Evolutionary conservation across 768 basidiomycete genomes (phyloP), one percentile per base, ranked within the genome.

Genomic region (Leccinum olivaceopallidum): DNA sequence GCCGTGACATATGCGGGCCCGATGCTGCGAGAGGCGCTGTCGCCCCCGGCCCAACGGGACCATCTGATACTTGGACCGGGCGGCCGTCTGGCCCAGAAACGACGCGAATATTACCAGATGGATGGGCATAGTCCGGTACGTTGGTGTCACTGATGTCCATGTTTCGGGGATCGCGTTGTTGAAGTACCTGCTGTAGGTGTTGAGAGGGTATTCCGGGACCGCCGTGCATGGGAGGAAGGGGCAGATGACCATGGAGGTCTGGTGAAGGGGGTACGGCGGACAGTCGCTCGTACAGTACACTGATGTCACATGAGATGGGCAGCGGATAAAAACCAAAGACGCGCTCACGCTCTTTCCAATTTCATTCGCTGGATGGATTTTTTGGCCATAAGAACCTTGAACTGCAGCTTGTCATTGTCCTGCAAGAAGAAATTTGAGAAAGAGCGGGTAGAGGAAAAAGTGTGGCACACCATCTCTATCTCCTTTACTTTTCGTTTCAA

Each of bases 401-500:
- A 85, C 71, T 89, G 84, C 60, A 94, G 82, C 76, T 88, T 92
- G 80, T 94, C 92, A 75, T 94, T 94, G 76, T 94, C 91, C 92
- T 94, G 70, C 47, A 68, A 8, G 57, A 55, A 63, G 32, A 58
- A 32, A 2, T 44, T 54, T 16, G 20, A 59, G 36, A 64, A 55
- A 53, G 39, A 57, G 55, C 39, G 61, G 51, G 53, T 14, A 42
- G 47, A 52, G 26, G 24, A 20, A 44, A 36, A 30, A 37, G 47
- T 18, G 48, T 9, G 66, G 83, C 88, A 67, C 61, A 92, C 92
- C 34, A 80, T 75, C 77, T 94, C 92, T 64, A 94, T 89, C 75
- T 94, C 91, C 71, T 86, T 89, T 60, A 94, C 91, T 77, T 92
- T 93, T 76, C 87, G 83, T 74, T 91, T 93, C 64, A 94, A 79